Evolutionary conservation across 768 basidiomycete species (phyloP).

Genomic region (Cystofilobasidium bisporidii): DNA sequence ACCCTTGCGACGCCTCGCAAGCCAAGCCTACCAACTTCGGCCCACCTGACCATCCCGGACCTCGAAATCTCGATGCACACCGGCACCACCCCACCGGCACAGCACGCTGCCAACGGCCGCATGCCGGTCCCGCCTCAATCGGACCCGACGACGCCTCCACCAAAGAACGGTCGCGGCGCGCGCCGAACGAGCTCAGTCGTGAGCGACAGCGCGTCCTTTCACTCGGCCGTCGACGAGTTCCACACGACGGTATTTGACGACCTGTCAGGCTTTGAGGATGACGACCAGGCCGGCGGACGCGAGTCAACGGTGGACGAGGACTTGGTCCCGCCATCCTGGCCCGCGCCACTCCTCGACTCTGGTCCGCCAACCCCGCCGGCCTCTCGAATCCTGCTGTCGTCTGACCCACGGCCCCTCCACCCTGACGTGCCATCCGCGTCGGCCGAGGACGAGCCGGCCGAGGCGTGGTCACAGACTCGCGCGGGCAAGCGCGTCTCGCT

Average conservation of each 20-base stretch:
- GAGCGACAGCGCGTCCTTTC: conserved; percentile 13
- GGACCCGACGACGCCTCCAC: not conserved
- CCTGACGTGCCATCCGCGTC: not conserved
- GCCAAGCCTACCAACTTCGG: not conserved
- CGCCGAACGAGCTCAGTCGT: not conserved
- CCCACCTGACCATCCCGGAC: conserved; percentile 7
- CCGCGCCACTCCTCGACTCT: not conserved
- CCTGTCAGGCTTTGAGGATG: not conserved
- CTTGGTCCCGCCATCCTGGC: not conserved
- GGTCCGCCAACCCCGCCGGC: not conserved
- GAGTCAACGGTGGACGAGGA: not conserved
- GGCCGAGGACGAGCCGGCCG: conserved; percentile 3
- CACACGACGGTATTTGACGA: not conserved
- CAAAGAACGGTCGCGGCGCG: not conserved
- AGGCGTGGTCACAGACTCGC: conserved; percentile 13
- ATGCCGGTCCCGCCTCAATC: not conserved
- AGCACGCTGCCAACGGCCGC: not conserved
- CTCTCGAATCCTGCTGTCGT: not conserved
- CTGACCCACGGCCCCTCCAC: not conserved
- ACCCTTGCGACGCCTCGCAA: not conserved
- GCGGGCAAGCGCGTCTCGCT: conserved; percentile 20
- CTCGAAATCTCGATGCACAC: conserved; percentile 23
- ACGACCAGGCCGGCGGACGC: not conserved
- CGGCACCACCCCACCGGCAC: not conserved
- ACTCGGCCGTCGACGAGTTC: conserved; percentile 12